Conservation (phyloP, 768 basidiomycete species). For the Arthromyces matolae region DNA sequence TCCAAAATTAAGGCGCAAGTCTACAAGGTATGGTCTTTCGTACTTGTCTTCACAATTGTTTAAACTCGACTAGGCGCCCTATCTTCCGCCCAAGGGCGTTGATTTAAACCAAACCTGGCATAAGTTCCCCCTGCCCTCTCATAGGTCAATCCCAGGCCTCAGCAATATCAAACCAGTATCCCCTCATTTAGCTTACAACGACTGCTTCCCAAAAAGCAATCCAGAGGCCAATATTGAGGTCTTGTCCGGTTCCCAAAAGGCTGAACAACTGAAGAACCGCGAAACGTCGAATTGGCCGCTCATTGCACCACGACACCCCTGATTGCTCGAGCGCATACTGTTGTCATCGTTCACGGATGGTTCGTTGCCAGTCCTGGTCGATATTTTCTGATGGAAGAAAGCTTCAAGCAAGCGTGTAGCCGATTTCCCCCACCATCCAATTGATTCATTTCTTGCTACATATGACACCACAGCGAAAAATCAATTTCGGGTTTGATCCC, state of each 20-base stretch:
- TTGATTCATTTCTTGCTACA: no score
- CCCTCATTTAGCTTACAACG: conserved; percentile 32
- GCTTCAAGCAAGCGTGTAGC: no score
- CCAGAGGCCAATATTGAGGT: background rate
- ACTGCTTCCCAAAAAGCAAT: conserved; percentile 25
- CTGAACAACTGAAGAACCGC: background rate
- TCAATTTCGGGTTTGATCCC: no score
- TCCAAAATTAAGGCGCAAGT: conserved; percentile 36
- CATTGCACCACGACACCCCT: background rate
- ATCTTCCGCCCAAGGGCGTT: conserved; percentile 26
- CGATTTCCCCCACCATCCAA: no score
- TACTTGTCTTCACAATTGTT: background rate
- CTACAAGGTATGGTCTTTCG: conserved; percentile 39
- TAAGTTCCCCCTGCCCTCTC: conserved; percentile 31
- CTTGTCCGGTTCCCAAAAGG: background rate
- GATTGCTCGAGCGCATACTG: no score
- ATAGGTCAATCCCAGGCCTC: conserved; percentile 36
- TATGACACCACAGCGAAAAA: no score
- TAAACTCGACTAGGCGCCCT: conserved; percentile 40
- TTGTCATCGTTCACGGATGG: no score
- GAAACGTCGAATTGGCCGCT: background rate
- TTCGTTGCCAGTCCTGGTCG: no score
- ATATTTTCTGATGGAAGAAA: no score
- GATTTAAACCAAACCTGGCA: conserved; percentile 33
- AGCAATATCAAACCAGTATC: conserved; percentile 29